phyloP scores from a whole-genome alignment of 306 rosid species.

The Fragaria ananassa region DNA sequence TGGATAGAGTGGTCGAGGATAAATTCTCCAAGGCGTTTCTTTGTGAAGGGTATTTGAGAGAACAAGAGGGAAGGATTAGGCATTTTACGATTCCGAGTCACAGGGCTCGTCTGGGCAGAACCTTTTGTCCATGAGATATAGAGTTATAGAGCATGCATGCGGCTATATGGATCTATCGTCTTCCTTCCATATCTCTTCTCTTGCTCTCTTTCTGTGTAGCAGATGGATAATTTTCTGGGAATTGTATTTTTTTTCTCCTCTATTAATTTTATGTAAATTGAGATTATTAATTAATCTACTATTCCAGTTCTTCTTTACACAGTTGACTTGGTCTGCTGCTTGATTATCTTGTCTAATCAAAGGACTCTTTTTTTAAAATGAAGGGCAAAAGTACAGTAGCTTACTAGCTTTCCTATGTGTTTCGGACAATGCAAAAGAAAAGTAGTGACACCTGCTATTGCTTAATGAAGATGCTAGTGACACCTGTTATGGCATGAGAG shows the following conservation, averaged over 20 bases:
- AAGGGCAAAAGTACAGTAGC: neutral
- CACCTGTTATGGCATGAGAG: too few relatives aligned
- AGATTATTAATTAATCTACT: neutral
- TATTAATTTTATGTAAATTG: neutral
- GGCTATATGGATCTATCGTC: slow-evolving; percentile 20
- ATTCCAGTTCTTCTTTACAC: neutral
- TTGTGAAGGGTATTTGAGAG: slow-evolving; percentile 68
- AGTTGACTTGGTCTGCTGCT: neutral
- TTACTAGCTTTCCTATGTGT: too few relatives aligned
- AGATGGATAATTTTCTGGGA: neutral
- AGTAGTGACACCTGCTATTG: neutral
- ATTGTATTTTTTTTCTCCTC: neutral
- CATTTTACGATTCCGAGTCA: slow-evolving; percentile 83
- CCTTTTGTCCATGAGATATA: slow-evolving; percentile 57
- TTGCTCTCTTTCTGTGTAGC: neutral
- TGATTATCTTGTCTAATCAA: neutral
- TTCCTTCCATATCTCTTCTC: neutral
- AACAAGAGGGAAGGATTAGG: slow-evolving; percentile 76
- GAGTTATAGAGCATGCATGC: neutral
- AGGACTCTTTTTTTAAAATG: neutral
- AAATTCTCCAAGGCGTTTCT: slow-evolving; percentile 65
- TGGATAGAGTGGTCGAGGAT: slow-evolving; percentile 77
- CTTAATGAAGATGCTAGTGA: neutral
- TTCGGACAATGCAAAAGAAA: neutral
- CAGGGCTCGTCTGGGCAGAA: slow-evolving; percentile 49